Evolutionary conservation across 192 early-diverging fungal species (phyloP), one percentile per base, ranked within the genome.

Genomic region (Linnemannia elongata): DNA sequence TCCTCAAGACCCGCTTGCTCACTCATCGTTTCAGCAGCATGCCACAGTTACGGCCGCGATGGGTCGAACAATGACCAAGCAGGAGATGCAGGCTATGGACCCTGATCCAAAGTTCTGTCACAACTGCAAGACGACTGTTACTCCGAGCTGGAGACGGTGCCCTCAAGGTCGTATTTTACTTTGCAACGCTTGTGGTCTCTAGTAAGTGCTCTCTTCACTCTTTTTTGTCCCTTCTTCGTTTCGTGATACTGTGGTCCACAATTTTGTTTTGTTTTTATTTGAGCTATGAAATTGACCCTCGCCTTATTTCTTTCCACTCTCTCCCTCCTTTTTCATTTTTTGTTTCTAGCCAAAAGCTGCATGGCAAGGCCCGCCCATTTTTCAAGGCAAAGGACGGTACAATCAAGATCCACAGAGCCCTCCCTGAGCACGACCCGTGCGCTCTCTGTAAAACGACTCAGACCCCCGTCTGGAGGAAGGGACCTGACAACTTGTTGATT

Each of bases 101-200:
- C 85, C 85, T 3, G 85, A 87, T 10, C 85, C 85, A 24, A 87
- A 87, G 49, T 75, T 63, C 24, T 87, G 85, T 24, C 24, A 78
- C 18, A 87, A 87, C 42, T 87, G 85, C 27, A 68, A 69, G 35
- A 81, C 85, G 24, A 81, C 60, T 1, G 27, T 63, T n/a, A 87
- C 85, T 35, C 85, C 85, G 18, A 87, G 85, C 68, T 87, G 85
- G 85, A 42, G 85, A 4, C 41, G 85, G 22, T 87, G 85, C 33
- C 85, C 79, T 30, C 71, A 81, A 38, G 85, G 85, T 0, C 75
- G 85, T 24, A 81, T 75, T 13, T 52, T 87, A 0, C 72, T 87
- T 7, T 87, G 85, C 47, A 87, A 87, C 35, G 85, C 85, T 17
- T 87, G 85, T 71, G 85, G 85, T n/a, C 41, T 87, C 7, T 87